A percentile compares a stretch with the other conserved stretches of the same genome.
Conservation (phyloP, 192 early-diverging fungal genomes). For the Mortierella alpina region DNA sequence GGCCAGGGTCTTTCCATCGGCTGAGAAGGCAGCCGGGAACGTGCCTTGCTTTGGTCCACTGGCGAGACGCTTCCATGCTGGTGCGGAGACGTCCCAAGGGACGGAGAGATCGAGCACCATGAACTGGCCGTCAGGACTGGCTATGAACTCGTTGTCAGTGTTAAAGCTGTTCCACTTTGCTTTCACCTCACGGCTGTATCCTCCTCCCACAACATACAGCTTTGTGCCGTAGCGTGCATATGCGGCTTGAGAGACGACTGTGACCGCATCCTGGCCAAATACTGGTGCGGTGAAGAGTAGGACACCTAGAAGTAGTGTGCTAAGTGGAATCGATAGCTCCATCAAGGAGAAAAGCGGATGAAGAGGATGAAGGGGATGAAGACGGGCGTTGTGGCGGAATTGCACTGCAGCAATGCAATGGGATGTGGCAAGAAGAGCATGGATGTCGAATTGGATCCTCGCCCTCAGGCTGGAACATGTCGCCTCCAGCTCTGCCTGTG, state of each 20-base stretch:
- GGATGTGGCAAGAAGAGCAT: background rate
- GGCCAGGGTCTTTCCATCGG: background rate
- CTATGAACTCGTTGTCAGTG: too few relatives aligned
- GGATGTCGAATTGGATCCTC: background rate
- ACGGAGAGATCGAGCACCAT: constrained; percentile 1
- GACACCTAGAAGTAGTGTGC: background rate
- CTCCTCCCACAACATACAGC: background rate
- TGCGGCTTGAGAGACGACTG: background rate
- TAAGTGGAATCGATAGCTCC: background rate
- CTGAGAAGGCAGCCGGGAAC: constrained; percentile 1
- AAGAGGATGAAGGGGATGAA: background rate
- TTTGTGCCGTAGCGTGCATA: background rate
- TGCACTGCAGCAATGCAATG: background rate
- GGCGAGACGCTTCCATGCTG: background rate
- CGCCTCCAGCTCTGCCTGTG: too few relatives aligned
- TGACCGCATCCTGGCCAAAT: too few relatives aligned
- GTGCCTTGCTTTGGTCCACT: background rate
- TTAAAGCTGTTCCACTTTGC: background rate
- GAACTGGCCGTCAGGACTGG: background rate
- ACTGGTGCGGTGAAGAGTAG: background rate
- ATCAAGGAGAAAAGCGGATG: background rate
- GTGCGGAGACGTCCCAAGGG: background rate
- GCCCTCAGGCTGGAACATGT: too few relatives aligned
- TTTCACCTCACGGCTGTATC: background rate
- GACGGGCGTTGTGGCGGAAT: background rate